phyloP scores from a whole-genome alignment of 345 rosid genomes.

The Aquilaria malaccensis region DNA sequence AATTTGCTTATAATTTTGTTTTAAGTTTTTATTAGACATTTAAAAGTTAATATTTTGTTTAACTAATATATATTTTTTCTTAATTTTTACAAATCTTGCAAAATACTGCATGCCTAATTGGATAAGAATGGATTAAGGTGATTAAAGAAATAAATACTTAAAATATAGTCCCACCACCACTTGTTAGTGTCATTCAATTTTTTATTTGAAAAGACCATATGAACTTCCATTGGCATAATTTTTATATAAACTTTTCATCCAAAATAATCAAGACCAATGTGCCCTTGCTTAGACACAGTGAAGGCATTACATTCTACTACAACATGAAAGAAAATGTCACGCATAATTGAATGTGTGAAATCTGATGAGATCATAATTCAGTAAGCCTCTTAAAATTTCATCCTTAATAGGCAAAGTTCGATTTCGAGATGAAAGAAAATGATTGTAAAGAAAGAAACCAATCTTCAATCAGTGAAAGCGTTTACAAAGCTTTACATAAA shows the following conservation, averaged over 20 bases:
- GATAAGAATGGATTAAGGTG: too few relatives aligned
- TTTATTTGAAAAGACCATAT: conserved; percentile 23
- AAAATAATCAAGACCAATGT: conserved; percentile 66
- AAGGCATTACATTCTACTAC: conserved; percentile 67
- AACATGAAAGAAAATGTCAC: conserved; percentile 61
- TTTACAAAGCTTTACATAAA: conserved; percentile 60
- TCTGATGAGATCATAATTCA: conserved; percentile 57
- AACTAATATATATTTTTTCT: too few relatives aligned
- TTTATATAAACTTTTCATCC: conserved; percentile 58
- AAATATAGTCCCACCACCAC: too few relatives aligned
- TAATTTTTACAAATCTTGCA: too few relatives aligned
- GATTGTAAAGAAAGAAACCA: conserved; percentile 65
- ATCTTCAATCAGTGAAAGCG: conserved; percentile 44
- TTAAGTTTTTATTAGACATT: too few relatives aligned
- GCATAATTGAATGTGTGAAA: conserved; percentile 73
- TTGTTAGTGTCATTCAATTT: too few relatives aligned
- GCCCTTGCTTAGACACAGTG: conserved; percentile 67
- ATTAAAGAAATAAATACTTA: too few relatives aligned
- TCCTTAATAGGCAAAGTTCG: conserved; percentile 54
- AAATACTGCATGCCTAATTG: too few relatives aligned
- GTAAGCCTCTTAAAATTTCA: conserved; percentile 49
- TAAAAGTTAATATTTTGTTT: too few relatives aligned
- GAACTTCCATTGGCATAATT: conserved; percentile 55
- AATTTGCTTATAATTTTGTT: too few relatives aligned
- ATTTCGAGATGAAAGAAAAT: conserved; percentile 63